Evolutionary conservation across 768 basidiomycete species (phyloP), one percentile per base, ranked within the genome.

Genomic region (Tricholoma furcatifolium): DNA sequence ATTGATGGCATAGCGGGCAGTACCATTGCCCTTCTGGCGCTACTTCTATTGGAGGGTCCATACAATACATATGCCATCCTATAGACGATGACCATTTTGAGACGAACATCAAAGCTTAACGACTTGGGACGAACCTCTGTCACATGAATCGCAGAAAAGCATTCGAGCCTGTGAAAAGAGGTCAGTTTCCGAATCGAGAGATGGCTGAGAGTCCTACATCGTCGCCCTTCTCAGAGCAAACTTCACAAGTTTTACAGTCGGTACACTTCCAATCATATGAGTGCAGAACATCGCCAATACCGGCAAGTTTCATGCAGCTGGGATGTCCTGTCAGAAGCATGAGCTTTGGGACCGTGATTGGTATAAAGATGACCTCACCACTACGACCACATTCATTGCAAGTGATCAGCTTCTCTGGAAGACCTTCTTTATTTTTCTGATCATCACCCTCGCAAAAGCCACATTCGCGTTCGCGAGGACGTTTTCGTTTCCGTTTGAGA

Each of bases 141-240:
- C 96, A 69, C 96, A 98, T 51, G 76, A 82, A 76, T 98, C 96
- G 67, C 96, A 98, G 60, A 98, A 88, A 48, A 98, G 68, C 57
- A 97, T 85, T 47, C 82, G 80, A 48, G 79, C 83, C 91, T 95
- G 64, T 30, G 49, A 24, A 24, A 43, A 7, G 27, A 7, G 11
- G 47, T 69, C 57, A 68, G 63, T 48, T 9, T 35, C 24, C 21
- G 8, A 50, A 10, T 23, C 2, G 7, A 9, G 15, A 43, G 20
- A 34, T 31, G n/a, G 53, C 30, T 27, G 23, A 34, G 40, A 49
- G 47, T 75, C 92, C 71, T 71, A 96, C 95, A 69, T 94, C 93
- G 68, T 93, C 88, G 18, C 89, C 91, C 65, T 94, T 93, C 62
- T 83, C 73, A 41, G 79, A 70, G 65, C 95, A 98, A 51, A 92